Percentiles rank a stretch among this genome's conserved stretches.
These are phyloP conservation scores for Endothia cerciana DNA, from an alignment of 2,329 filamentous ascomycete species.

Conservation along the genomic window DNA sequence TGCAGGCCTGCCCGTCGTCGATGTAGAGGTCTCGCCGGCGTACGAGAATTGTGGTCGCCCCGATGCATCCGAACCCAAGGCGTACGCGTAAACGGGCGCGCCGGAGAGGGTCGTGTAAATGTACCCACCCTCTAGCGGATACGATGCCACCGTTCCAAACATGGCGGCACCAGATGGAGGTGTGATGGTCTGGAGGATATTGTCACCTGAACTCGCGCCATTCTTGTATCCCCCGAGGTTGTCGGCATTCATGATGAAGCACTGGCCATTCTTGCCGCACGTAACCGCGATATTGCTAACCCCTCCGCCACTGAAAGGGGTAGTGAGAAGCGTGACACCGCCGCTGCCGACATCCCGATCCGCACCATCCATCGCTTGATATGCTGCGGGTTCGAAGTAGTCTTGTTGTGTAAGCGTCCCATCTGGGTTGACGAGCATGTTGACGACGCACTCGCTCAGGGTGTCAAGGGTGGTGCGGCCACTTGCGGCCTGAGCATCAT, in stretches of 20 bases:
- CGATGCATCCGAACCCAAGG: constrained; percentile 37
- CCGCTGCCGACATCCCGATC: constrained; percentile 55
- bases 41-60: constrained; percentile 41
- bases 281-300: constrained; percentile 47
- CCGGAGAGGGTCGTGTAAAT: constrained; percentile 49
- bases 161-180: constrained; percentile 46
- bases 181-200: constrained; percentile 49
- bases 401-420: constrained; percentile 5
- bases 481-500: constrained; percentile 41
- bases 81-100: constrained; percentile 38
- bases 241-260: constrained; percentile 39
- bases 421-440: constrained; percentile 48
- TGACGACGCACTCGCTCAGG: constrained; percentile 50
- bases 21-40: constrained; percentile 35
- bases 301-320: constrained; percentile 12
- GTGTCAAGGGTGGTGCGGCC: constrained; percentile 40
- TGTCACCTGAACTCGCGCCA: constrained; percentile 42
- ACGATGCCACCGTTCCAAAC: constrained; percentile 51
- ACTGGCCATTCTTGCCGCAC: constrained; percentile 55
- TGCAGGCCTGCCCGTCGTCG: constrained; percentile 37
- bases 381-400: constrained; percentile 60
- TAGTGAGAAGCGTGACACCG: constrained; percentile 40
- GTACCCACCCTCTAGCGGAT: constrained; percentile 53
- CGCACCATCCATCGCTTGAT: constrained; percentile 52
- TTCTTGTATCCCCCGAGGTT: constrained; percentile 37